Conservation (phyloP, 2,329 filamentous ascomycete genomes). For the Microsporum canis region DNA sequence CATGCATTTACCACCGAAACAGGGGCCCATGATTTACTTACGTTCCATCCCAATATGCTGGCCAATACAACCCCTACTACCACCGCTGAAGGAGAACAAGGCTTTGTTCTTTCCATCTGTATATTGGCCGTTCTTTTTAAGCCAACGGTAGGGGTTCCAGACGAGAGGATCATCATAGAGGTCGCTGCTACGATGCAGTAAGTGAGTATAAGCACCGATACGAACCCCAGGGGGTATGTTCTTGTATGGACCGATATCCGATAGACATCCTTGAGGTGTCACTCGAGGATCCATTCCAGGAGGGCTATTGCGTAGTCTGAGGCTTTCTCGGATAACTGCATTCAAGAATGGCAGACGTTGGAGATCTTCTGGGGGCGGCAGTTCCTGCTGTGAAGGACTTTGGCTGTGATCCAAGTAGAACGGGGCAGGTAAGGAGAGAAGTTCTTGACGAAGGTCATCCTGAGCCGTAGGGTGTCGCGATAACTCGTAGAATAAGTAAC, state of each 20-base stretch:
- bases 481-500: constrained; percentile 9
- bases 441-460: constrained; percentile 9
- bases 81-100: background rate
- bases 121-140: background rate
- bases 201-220: background rate
- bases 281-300: constrained; percentile 8
- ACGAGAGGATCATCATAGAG: background rate
- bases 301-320: constrained; percentile 8
- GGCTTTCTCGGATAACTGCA: constrained; percentile 9
- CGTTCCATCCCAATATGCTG: background rate
- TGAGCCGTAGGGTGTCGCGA: constrained; percentile 9
- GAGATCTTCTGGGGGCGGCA: constrained; percentile 2
- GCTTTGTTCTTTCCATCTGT: background rate
- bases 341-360: constrained; percentile 10
- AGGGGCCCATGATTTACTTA: background rate
- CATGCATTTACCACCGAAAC: background rate
- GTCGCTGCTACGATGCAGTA: background rate
- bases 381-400: background rate
- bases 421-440: constrained; percentile 4
- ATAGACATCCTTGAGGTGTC: constrained; percentile 1
- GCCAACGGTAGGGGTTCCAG: background rate
- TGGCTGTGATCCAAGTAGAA: background rate
- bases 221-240: background rate
- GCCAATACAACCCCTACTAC: background rate
- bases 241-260: background rate